phyloP scores from a whole-genome alignment of 1,284 basidiomycete genomes.

The Sphagnurus paluster region DNA sequence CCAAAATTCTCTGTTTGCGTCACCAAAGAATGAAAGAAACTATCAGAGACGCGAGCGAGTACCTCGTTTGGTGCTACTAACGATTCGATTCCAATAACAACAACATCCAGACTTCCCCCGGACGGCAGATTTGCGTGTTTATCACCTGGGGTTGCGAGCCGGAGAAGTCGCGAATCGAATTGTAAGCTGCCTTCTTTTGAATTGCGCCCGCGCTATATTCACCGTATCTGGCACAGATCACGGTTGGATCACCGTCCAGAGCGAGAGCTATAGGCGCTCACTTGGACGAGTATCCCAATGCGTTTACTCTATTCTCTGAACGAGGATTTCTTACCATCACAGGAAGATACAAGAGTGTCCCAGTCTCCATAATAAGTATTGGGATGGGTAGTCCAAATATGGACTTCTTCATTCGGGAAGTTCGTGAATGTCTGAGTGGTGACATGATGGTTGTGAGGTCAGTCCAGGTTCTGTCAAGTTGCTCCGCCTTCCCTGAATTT shows the following conservation, averaged over 20 bases:
- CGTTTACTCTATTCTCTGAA: slow-evolving; percentile 69
- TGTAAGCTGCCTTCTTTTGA: slow-evolving; percentile 40
- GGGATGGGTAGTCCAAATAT: slow-evolving; percentile 84
- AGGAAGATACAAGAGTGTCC: slow-evolving; percentile 68
- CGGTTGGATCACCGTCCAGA: slow-evolving; percentile 74
- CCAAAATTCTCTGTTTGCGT: too few species aligned
- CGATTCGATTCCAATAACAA: neutral
- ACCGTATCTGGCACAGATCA: slow-evolving; percentile 47
- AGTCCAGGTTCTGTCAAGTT: slow-evolving; percentile 21
- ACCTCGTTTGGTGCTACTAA: neutral
- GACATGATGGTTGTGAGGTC: slow-evolving; percentile 79
- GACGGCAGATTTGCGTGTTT: slow-evolving; percentile 69
- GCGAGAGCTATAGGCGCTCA: slow-evolving; percentile 59
- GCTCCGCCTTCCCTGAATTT: slow-evolving; percentile 5
- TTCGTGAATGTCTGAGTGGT: slow-evolving; percentile 73
- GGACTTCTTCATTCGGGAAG: slow-evolving; percentile 85
- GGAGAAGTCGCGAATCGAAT: slow-evolving; percentile 84
- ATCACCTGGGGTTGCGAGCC: slow-evolving; percentile 72
- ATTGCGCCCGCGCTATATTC: neutral
- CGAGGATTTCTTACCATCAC: slow-evolving; percentile 82
- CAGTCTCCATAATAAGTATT: slow-evolving; percentile 76
- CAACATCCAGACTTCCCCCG: slow-evolving; percentile 65
- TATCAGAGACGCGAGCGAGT: slow-evolving; percentile 62
- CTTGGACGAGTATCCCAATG: slow-evolving; percentile 58
- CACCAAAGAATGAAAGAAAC: slow-evolving; percentile 67